phyloP scores from a whole-genome alignment of 2,329 filamentous ascomycete species.

The Coniella lustricola region DNA sequence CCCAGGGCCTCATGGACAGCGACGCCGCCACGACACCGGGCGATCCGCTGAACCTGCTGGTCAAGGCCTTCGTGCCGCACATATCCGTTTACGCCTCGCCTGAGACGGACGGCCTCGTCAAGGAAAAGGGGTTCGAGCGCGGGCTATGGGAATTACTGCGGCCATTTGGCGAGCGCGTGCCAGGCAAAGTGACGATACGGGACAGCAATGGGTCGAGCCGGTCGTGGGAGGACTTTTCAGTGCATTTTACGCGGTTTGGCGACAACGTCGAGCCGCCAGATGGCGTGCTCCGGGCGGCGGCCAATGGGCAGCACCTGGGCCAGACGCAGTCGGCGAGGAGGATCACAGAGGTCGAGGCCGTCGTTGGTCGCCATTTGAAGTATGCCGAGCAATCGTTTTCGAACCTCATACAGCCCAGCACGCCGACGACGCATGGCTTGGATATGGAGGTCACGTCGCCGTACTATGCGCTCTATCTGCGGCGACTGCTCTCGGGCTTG shows the following conservation, averaged over 20 bases:
- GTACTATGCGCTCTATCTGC: constrained; percentile 79
- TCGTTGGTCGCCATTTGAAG: constrained; percentile 71
- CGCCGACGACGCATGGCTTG: constrained; percentile 34
- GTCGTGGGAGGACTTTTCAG: constrained; percentile 80
- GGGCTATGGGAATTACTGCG: constrained; percentile 80
- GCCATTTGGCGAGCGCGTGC: constrained; percentile 82
- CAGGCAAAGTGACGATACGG: constrained; percentile 81
- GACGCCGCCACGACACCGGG: constrained; percentile 37
- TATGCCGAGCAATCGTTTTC: constrained; percentile 60
- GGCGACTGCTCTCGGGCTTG: constrained; percentile 72
- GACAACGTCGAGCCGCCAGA: constrained; percentile 48
- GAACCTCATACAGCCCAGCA: constrained; percentile 29
- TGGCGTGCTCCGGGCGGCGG: constrained; percentile 17
- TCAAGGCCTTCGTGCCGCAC: constrained; percentile 82
- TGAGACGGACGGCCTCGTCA: constrained; percentile 74
- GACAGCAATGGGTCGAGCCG: constrained; percentile 83
- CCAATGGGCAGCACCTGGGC: constrained; percentile 25
- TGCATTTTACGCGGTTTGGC: constrained; percentile 74
- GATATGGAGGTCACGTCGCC: constrained; percentile 56
- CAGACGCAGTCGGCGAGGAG: constrained; percentile 32
- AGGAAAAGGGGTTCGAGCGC: constrained; percentile 74
- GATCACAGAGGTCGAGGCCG: constrained; percentile 67
- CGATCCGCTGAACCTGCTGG: constrained; percentile 59
- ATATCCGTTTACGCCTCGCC: constrained; percentile 80
- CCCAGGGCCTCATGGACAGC: constrained; percentile 37